Evolutionary conservation across 202 grass and related monocot genomes (phyloP).

Genomic region (Sporobolus alterniflorus): DNA sequence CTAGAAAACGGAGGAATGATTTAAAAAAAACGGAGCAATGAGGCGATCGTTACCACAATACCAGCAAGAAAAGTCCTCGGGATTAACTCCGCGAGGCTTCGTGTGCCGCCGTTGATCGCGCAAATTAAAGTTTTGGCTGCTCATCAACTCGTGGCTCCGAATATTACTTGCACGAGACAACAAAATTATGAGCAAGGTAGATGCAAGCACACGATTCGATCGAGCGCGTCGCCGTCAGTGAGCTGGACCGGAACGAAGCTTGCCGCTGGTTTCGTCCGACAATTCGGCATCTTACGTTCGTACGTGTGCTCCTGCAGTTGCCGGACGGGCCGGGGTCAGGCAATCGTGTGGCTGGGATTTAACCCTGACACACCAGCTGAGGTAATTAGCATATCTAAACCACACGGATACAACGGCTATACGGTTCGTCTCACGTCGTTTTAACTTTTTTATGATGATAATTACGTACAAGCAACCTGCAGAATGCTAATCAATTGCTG

Average conservation of each 20-base stretch:
- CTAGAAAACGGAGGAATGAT: too few species aligned
- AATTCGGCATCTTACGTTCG: neutral
- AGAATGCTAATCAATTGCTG: constrained; percentile 13
- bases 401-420: neutral
- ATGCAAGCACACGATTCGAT: neutral
- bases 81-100: neutral
- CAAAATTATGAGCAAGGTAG: neutral
- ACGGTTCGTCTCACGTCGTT: neutral
- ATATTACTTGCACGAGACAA: constrained; percentile 27
- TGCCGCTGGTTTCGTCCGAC: constrained; percentile 1
- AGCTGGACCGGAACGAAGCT: constrained; percentile 37
- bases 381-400: neutral
- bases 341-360: neutral
- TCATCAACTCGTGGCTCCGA: neutral
- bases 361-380: neutral
- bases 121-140: neutral
- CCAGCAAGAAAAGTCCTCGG: too few species aligned
- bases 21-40: too few species aligned
- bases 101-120: neutral
- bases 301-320: neutral
- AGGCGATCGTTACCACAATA: too few species aligned
- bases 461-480: neutral
- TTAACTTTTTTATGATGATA: neutral
- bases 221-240: constrained; percentile 28
- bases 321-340: neutral